Conservation (phyloP, 177 flowering plant species). For the Vitis hybrid region DNA sequence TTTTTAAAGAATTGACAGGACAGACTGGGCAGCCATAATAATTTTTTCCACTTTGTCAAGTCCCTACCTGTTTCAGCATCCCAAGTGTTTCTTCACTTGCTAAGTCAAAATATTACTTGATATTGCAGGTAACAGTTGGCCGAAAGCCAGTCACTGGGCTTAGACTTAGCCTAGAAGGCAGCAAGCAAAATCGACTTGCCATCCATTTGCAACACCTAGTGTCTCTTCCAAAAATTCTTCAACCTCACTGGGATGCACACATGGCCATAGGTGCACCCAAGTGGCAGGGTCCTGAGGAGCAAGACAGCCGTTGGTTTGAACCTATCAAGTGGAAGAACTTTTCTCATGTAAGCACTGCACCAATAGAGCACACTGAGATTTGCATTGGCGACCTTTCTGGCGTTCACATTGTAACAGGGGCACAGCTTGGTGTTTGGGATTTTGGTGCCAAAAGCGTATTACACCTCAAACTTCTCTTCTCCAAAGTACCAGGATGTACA, state of each 20-base stretch:
- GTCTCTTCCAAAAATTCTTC: constrained; percentile 90
- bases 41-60: no score
- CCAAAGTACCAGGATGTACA: constrained; percentile 95
- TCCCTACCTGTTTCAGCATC: no score
- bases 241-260: constrained; percentile 92
- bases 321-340: constrained; percentile 99
- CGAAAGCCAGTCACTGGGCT: constrained; percentile 98
- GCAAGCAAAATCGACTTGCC: constrained; percentile 79
- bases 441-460: constrained; percentile 90
- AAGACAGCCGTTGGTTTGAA: constrained; percentile 98
- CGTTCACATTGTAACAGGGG: constrained; percentile 93
- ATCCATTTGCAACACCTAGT: constrained; percentile 88
- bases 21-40: no score
- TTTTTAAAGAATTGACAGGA: no score
- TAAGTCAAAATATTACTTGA: background rate
- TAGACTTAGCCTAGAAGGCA: constrained; percentile 84
- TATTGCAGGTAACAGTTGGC: constrained; percentile 88
- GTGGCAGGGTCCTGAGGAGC: constrained; percentile 99
- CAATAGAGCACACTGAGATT: constrained; percentile 80
- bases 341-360: constrained; percentile 98
- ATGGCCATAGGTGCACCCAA: constrained; percentile 91
- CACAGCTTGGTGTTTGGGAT: constrained; percentile 97
- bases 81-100: no score
- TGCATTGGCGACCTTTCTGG: constrained; percentile 98
- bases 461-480: constrained; percentile 92